phyloP scores from a whole-genome alignment of 257 asterid species.

The Przewalskia tangutica region DNA sequence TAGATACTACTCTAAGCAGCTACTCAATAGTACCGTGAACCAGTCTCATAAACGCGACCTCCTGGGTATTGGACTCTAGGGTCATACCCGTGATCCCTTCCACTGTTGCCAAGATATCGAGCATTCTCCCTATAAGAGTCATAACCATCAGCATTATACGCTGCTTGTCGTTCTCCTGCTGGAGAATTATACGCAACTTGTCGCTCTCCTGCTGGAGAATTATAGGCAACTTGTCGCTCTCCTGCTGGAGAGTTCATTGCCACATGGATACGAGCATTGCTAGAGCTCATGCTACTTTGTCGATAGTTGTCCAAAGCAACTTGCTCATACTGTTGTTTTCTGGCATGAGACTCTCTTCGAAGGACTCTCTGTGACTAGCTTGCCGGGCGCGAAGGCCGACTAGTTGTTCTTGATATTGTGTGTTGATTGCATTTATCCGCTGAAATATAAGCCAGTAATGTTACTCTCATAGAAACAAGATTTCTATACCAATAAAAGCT shows the following conservation, averaged over 20 bases:
- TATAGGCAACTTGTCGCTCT: conserved; percentile 34
- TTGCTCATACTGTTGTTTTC: conserved; percentile 59
- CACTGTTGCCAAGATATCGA: conserved; percentile 32
- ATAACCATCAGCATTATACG: conserved; percentile 37
- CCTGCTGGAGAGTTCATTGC: conserved; percentile 14
- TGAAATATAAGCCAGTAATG: conserved; percentile 12
- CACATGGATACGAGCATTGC: conserved; percentile 39
- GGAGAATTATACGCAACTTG: conserved; percentile 35
- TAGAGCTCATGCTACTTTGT: conserved; percentile 21
- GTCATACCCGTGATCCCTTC: conserved; percentile 49
- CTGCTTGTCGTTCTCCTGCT: conserved; percentile 33
- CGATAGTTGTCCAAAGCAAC: conserved; percentile 43
- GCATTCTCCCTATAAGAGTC: conserved; percentile 47
- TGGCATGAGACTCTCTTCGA: conserved; percentile 53
- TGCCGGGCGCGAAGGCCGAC: conserved; percentile 53
- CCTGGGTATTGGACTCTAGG: conserved; percentile 54
- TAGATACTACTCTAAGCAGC: background rate
- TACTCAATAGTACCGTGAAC: conserved; percentile 41
- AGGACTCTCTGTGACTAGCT: conserved; percentile 49
- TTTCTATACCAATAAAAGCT: background rate
- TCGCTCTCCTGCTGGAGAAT: conserved; percentile 32
- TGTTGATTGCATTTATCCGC: conserved; percentile 55
- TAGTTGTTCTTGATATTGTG: conserved; percentile 56
- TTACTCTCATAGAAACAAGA: conserved; percentile 3
- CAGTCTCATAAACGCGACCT: conserved; percentile 51